A percentile compares a stretch with the other conserved stretches of the same genome.
These are phyloP conservation scores for Glycine latifolia DNA, from an alignment of 306 rosid genomes.

Conservation along the genomic window DNA sequence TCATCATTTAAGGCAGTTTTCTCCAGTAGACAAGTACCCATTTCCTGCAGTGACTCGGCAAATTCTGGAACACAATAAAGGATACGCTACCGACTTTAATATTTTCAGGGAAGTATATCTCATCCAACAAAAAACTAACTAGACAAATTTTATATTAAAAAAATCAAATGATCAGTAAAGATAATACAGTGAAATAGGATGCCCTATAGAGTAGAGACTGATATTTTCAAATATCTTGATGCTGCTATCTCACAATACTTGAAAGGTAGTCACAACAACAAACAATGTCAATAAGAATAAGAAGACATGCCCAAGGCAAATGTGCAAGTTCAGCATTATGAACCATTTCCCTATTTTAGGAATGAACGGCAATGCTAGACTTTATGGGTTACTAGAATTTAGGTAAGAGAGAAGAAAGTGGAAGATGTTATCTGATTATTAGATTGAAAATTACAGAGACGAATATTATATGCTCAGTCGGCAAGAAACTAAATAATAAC, in stretches of 20 bases:
- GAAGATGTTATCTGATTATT: not conserved
- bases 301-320: constrained; percentile 14
- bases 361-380: constrained; percentile 27
- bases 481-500: not conserved
- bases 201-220: not conserved
- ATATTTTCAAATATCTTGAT: constrained; percentile 16
- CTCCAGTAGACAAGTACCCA: constrained; percentile 82
- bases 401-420: not conserved
- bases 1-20: constrained; percentile 64
- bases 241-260: constrained; percentile 24
- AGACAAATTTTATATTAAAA: not conserved
- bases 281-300: constrained; percentile 32
- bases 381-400: not conserved
- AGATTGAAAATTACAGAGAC: not conserved
- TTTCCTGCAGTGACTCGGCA: constrained; percentile 84
- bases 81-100: constrained; percentile 3
- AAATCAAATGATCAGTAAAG: constrained; percentile 18
- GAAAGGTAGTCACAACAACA: constrained; percentile 27
- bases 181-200: constrained; percentile 10
- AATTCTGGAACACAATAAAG: constrained; percentile 66
- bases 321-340: constrained; percentile 13
- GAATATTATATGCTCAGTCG: not conserved
- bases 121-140: constrained; percentile 2
- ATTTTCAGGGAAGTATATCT: constrained; percentile 31
- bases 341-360: constrained; percentile 11